Evolutionary conservation across 306 rosid genomes (phyloP).

Genomic region (Vigna reflexopilosa): DNA sequence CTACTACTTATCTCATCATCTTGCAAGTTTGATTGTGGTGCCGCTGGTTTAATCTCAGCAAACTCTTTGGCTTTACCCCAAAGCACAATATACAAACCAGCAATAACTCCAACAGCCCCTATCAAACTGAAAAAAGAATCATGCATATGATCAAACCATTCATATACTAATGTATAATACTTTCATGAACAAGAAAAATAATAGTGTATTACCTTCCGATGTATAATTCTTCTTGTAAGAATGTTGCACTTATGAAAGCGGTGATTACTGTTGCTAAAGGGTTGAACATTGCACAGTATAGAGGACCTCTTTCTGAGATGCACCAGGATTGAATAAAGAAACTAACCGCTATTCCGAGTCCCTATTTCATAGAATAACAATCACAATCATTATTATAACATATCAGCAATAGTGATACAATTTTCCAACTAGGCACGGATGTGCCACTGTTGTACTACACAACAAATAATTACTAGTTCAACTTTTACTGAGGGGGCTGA

Average conservation of each 20-base stretch:
- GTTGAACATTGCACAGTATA: conserved; percentile 73
- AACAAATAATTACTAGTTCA: background rate
- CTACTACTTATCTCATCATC: conserved; percentile 22
- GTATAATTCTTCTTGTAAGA: conserved; percentile 62
- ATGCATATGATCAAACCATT: background rate
- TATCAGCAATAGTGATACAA: background rate
- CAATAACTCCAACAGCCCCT: conserved; percentile 63
- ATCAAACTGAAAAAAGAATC: conserved; percentile 55
- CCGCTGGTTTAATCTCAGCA: conserved; percentile 44
- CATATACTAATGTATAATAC: background rate
- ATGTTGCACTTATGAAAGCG: conserved; percentile 52
- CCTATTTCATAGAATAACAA: conserved; percentile 50
- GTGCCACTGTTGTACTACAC: background rate
- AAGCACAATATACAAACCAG: conserved; percentile 67
- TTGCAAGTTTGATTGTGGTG: conserved; percentile 29
- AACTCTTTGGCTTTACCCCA: conserved; percentile 79
- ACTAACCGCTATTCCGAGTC: conserved; percentile 62
- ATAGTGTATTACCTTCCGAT: conserved; percentile 61
- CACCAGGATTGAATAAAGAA: conserved; percentile 73
- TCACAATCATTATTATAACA: background rate
- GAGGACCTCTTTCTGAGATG: conserved; percentile 69
- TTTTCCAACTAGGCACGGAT: no score
- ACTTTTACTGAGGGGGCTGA: background rate
- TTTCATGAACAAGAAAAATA: background rate
- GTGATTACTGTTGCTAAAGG: conserved; percentile 74